phyloP scores from a whole-genome alignment of 208 protist species.

The Porcisia deanei region DNA sequence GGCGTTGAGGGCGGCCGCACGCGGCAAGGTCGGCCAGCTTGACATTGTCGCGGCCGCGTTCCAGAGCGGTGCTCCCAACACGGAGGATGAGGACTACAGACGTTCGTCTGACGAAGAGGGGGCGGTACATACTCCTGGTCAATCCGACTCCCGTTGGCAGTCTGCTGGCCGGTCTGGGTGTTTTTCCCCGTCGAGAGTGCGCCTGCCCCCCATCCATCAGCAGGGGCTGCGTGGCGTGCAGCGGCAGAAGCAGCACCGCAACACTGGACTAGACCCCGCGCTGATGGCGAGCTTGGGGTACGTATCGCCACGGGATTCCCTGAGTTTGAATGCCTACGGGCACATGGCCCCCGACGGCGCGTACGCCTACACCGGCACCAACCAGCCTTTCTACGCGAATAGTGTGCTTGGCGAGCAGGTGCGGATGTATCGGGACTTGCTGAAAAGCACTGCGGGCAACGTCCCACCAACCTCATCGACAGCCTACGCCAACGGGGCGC shows the following conservation, averaged over 20 bases:
- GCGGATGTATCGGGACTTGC: conserved; percentile 44
- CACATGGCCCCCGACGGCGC: conserved; percentile 14
- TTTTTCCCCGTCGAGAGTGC: background rate
- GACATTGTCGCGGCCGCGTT: background rate
- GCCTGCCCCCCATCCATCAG: conserved; percentile 3
- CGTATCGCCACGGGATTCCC: conserved; percentile 52
- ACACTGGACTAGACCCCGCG: background rate
- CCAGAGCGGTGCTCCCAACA: background rate
- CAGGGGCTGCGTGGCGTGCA: background rate
- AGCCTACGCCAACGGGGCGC: conserved; percentile 26
- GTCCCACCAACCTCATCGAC: conserved; percentile 17
- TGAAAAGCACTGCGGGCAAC: conserved; percentile 34
- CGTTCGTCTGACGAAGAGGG: background rate
- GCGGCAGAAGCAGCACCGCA: background rate
- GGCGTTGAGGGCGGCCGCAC: background rate
- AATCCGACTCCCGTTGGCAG: background rate
- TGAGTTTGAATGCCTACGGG: conserved; percentile 44
- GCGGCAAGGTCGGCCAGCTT: background rate
- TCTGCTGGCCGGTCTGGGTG: background rate
- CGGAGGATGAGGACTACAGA: conserved; percentile 2
- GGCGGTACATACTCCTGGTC: background rate
- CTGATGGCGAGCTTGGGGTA: conserved; percentile 23
- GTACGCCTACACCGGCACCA: conserved; percentile 25
- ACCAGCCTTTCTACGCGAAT: background rate
- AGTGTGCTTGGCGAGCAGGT: conserved; percentile 15